These are phyloP conservation scores for Cunninghamia lanceolata DNA, from an alignment of 75 land plant species.

Conservation along the genomic window DNA sequence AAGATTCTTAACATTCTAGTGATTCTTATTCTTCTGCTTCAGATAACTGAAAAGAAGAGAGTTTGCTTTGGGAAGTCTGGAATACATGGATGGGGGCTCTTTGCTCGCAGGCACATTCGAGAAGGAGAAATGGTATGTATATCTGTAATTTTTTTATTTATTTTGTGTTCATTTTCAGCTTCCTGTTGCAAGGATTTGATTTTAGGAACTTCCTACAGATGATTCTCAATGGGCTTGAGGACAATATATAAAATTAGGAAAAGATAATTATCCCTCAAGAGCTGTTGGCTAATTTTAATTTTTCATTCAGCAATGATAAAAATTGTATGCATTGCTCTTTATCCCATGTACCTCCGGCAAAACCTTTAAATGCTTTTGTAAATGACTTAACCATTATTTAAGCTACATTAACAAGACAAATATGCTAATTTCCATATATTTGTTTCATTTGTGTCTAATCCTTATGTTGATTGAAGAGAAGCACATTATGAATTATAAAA, in stretches of 20 bases:
- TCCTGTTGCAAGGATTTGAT: background rate
- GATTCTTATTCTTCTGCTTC: slow-evolving; percentile 4
- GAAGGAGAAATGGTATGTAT: slow-evolving; percentile 93
- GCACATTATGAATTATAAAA: background rate
- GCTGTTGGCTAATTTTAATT: background rate
- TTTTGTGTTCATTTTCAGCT: background rate
- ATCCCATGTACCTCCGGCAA: background rate
- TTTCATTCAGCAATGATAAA: background rate
- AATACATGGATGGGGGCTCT: slow-evolving; percentile 98
- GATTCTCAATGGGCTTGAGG: background rate
- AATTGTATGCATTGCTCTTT: background rate
- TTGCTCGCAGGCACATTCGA: slow-evolving; percentile 82
- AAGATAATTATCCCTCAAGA: background rate
- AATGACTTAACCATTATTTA: background rate
- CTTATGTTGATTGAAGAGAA: background rate
- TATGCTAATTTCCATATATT: background rate
- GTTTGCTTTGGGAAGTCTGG: slow-evolving; percentile 94
- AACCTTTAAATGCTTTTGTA: background rate
- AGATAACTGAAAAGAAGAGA: slow-evolving; percentile 78
- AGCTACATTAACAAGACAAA: background rate
- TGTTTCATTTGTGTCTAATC: background rate
- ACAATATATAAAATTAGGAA: background rate
- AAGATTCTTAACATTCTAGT: background rate
- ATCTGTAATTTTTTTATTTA: background rate
- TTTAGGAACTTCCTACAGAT: background rate